These are phyloP conservation scores for Allium sativum DNA, from an alignment of 106 monocot species.

Conservation along the genomic window DNA sequence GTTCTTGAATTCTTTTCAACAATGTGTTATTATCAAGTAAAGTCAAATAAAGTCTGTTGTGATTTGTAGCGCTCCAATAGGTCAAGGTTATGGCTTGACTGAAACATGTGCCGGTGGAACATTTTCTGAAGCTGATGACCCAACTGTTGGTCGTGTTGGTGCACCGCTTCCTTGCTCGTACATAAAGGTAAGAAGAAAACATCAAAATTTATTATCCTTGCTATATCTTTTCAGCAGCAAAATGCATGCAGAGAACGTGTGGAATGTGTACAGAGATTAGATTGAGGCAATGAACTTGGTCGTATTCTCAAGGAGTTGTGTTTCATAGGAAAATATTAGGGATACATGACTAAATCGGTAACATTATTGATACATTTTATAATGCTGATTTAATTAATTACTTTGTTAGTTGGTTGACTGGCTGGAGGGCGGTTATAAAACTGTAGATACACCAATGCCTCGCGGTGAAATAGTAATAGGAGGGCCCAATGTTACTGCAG, in stretches of 20 bases:
- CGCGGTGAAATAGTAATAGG: conserved; percentile 98
- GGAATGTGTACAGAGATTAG: too few relatives aligned
- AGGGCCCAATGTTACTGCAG: conserved; percentile 87
- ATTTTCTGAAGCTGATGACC: conserved; percentile 91
- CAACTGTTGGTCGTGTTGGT: conserved; percentile 98
- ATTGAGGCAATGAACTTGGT: too few relatives aligned
- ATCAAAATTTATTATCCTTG: too few relatives aligned
- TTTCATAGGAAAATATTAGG: too few relatives aligned
- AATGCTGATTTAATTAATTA: background rate
- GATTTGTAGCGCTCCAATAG: conserved; percentile 82
- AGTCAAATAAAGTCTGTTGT: too few relatives aligned
- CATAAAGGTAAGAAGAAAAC: conserved; percentile 53
- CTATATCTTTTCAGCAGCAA: too few relatives aligned
- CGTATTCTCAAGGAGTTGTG: too few relatives aligned
- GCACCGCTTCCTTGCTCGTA: conserved; percentile 91
- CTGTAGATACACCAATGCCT: conserved; percentile 88
- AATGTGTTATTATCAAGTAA: background rate
- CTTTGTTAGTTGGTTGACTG: conserved; percentile 88
- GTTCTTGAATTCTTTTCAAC: too few relatives aligned
- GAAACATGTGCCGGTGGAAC: conserved; percentile 99
- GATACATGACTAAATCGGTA: too few relatives aligned
- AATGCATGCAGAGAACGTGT: too few relatives aligned
- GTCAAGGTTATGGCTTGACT: conserved; percentile 96
- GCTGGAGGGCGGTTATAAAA: conserved; percentile 88
- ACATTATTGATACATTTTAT: background rate